Evolutionary conservation across 176 grass and related monocot species (phyloP), one percentile per base, ranked within the genome.

Genomic region (Musa troglodytarum): DNA sequence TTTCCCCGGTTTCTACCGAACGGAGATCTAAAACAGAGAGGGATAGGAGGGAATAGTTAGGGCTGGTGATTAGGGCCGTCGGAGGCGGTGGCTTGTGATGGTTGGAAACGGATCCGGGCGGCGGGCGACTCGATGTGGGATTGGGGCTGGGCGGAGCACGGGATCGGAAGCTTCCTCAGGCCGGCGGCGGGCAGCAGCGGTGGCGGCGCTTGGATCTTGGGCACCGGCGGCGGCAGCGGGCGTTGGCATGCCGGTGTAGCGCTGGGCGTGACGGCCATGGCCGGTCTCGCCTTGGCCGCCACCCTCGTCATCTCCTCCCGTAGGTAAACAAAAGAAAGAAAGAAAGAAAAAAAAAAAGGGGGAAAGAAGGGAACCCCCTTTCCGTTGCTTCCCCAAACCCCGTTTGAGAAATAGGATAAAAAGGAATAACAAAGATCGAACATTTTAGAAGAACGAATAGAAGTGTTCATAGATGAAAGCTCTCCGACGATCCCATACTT

Each of bases 401-500:
- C 65, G 59, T 83, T 34, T 53, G 54, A 58, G 72, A 61, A 28
- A 49, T 74, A 49, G 69, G 63, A 65, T 28, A 70, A 17, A 12
- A 1, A 70, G 15, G 7, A 50, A 65, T n/a, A 21, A 2, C 21
- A 50, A n/a, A 70, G 8, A 70, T 51, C 11, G 17, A n/a, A 70
- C 20, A 26, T 26, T 65, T 61, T 65, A 65, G 22, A 11, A 29
- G 11, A 26, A 20, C 3, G 63, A n/a, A 26, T 12, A 65, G 24
- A 53, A 65, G 63, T 63, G 70, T 50, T 29, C 61, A 74, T 79
- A 70, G 70, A 93, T 98, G 94, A 98, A 98, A 83, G 94, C 90
- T 54, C 74, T 93, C 75, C 87, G 90, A 77, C 84, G 90, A 89
- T 88, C 82, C 72, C 88, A 80, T 72, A 91, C 86, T 50, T 91